Evolutionary conservation across 192 early-diverging fungal species (phyloP), one percentile per base, ranked within the genome.

Genomic region (Coemansia sp.): DNA sequence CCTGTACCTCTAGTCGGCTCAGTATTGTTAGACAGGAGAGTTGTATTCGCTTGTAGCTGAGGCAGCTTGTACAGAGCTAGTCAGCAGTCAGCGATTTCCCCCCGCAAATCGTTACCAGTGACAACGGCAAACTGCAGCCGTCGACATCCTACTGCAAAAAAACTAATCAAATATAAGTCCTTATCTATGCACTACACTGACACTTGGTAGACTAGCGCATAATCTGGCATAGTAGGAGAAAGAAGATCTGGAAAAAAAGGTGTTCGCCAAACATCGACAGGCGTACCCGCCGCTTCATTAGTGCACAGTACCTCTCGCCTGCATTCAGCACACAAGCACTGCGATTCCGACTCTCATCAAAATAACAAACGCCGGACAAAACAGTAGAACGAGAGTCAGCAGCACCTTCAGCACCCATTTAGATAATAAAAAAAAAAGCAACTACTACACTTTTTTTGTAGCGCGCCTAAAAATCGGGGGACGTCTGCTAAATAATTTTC

Each of bases 351-450:
- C 17, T 29, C 29, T 15, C 27, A 31, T 22, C 55, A 58, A 31
- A 24, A 58, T 58, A 58, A 58, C 55, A 58, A 58, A 58, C 55
- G 55, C 55, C 55, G 55, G 55, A 58, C 55, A 58, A 58, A 58
- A 31, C 55, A 58, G 55, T 55, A 55, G 51, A 29, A 27, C 51
- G 3, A 29, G 50, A 27, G 22, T 24, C 27, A 55, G 51, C 51
- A 29, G 24, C 51, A 29, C 51, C 51, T 55, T 27, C 12, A 29
- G 24, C 27, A 55, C 12, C 41, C 41, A 42, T 42, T 42, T 48
- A 19, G 45, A 8, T 24, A 22, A 51, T n/a, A 22, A 22, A 22
- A 1, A 24, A 24, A 24, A 29, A 19, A 2, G 29, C 22, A 58
- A 58, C 55, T 58, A 34, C 55, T 13, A 9, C 19, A 9, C 46